phyloP scores from a whole-genome alignment of 352 stramenopile species.

The Saprolegnia diclina region DNA sequence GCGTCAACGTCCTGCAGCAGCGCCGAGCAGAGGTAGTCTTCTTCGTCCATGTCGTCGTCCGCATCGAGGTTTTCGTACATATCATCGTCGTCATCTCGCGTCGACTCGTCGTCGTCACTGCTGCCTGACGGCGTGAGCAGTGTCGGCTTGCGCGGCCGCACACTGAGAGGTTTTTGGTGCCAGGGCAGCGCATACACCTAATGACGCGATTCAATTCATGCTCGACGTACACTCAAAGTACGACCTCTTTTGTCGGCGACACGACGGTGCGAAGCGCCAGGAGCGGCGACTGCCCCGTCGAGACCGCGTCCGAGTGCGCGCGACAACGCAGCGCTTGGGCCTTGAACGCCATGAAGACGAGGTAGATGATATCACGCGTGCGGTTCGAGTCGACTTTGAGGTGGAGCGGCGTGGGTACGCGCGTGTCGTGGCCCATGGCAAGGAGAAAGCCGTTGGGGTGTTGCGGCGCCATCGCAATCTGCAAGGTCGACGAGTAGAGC shows the following conservation, averaged over 20 bases:
- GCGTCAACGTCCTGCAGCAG: constrained; percentile 23
- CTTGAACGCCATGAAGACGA: constrained; percentile 71
- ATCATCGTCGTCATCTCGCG: not conserved
- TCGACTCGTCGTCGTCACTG: not conserved
- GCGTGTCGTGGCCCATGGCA: constrained; percentile 43
- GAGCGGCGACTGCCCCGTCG: constrained; percentile 57
- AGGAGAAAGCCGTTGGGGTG: constrained; percentile 66
- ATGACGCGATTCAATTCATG: no score
- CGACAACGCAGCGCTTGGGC: constrained; percentile 50
- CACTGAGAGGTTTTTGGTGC: not conserved
- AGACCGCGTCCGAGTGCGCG: constrained; percentile 38
- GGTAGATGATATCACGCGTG: constrained; percentile 74
- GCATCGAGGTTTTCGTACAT: not conserved
- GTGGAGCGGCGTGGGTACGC: constrained; percentile 36
- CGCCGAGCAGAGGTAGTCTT: not conserved
- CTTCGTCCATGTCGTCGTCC: constrained; percentile 2
- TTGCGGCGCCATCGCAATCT: constrained; percentile 53
- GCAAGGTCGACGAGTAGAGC: constrained; percentile 61
- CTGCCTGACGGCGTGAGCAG: not conserved
- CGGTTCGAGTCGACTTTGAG: constrained; percentile 69
- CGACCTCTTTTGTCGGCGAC: not conserved
- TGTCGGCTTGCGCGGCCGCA: not conserved
- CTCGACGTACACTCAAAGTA: no score
- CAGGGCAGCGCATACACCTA: not conserved
- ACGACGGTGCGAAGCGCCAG: constrained; percentile 58